Base-by-base conservation (phyloP, 768 basidiomycete genomes). In the Lactifluus subvellereus region DNA sequence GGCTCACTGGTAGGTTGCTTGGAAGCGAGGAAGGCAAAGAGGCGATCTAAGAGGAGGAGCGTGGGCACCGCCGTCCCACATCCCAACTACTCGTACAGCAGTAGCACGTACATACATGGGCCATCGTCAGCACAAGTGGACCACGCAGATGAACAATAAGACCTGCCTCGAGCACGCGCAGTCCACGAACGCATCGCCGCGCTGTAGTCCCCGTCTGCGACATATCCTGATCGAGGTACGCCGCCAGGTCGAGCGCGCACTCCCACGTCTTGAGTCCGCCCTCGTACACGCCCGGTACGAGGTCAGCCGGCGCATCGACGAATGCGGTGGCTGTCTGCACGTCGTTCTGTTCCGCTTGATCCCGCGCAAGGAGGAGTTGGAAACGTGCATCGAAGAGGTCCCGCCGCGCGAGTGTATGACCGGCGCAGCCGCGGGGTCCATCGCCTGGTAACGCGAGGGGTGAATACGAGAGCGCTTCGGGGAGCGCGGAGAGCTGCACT, bases 221-320 rank as follows among this genome's bases (percentile, higher is more conserved):
- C 16, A 49, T 52, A 11, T 63, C 57, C 50, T 73, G 68, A 59
- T 79, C 76, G 13, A 91, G 76, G 67, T 86, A 88, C 38, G 83
- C 79, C 0, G 89, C 90, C 2, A 98, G 78, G 72, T 98, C 96
- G 14, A 94, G 74, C 53, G 91, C 89, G 67, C 93, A 96, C 73
- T 99, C 96, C 96, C 96, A 99, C 2, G 94, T 98, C 75, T 98
- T 98, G 56, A 98, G 73, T 6, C 96, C 96, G 22, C 96, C 96
- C 75, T 99, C 96, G 68, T 99, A 98, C 0, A 94, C 80, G 1
- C 94, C 87, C 2, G 94, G 89, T 4, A 98, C 84, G 14, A 99
- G 82, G 74, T 98, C 96, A 0, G 93, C 92, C 0, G 89, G 89
- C 1, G 87, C 84, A 66, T 93, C 88, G 18, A 96, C 77, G 61